Percentiles rank a stretch among this genome's conserved stretches.
phyloP scores from a whole-genome alignment of 2,329 filamentous ascomycete genomes.

The Gnomoniopsis sp. region DNA sequence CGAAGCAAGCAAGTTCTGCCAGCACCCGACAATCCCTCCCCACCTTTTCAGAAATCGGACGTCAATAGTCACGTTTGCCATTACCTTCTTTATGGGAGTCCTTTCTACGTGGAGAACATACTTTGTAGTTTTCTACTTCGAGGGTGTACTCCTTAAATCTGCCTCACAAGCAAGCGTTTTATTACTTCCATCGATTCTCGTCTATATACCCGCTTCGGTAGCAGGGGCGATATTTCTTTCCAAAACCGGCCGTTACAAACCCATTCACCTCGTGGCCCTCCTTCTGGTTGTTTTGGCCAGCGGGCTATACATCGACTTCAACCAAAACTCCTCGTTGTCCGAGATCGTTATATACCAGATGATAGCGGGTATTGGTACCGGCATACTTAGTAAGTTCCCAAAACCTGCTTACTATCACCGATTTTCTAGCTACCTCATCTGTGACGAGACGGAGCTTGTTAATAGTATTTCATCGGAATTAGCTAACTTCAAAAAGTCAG shows the following conservation, averaged over 20 bases:
- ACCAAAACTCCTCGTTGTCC: neutral
- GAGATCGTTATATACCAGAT: slow-evolving; percentile 1
- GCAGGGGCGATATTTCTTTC: slow-evolving; percentile 24
- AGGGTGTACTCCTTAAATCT: slow-evolving; percentile 31
- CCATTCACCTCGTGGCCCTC: slow-evolving; percentile 22
- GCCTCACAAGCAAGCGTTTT: slow-evolving; percentile 28
- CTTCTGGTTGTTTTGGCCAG: neutral
- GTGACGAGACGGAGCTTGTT: too few relatives aligned
- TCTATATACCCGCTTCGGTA: slow-evolving; percentile 20
- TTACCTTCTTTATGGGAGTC: slow-evolving; percentile 35
- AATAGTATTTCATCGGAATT: too few relatives aligned
- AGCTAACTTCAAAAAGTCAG: too few relatives aligned
- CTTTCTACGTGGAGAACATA: slow-evolving; percentile 33
- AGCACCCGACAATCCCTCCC: slow-evolving; percentile 37
- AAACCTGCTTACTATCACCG: too few relatives aligned
- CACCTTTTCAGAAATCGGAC: slow-evolving; percentile 44
- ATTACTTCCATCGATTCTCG: slow-evolving; percentile 23
- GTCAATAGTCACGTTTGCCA: slow-evolving; percentile 25
- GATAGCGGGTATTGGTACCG: neutral
- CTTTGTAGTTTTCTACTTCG: slow-evolving; percentile 43
- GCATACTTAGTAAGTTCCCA: neutral
- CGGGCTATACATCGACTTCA: slow-evolving; percentile 1
- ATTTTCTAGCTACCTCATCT: too few relatives aligned
- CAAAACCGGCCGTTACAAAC: slow-evolving; percentile 24
- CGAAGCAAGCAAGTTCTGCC: slow-evolving; percentile 25